A percentile compares a stretch with the other conserved stretches of the same genome.
Conservation (phyloP, 768 basidiomycete species). For the Gloeostereum incarnatum region DNA sequence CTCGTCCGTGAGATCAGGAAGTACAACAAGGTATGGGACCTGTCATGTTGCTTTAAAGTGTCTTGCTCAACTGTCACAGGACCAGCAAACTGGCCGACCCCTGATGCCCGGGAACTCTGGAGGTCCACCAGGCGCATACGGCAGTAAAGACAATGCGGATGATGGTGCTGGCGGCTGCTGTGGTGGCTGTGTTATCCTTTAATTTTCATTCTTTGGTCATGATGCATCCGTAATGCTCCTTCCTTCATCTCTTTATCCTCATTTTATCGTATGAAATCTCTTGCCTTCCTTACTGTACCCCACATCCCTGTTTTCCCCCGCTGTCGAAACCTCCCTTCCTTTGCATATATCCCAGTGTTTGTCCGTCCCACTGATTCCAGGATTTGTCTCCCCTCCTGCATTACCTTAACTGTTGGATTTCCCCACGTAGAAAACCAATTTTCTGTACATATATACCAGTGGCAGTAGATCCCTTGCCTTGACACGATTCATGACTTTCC, state of each 20-base stretch:
- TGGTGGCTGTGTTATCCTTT: slow-evolving; percentile 54
- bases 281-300: slow-evolving; percentile 8
- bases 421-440: too few relatives aligned
- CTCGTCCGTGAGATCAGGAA: slow-evolving; percentile 90
- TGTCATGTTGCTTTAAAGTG: slow-evolving; percentile 2
- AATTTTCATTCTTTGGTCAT: slow-evolving; percentile 13
- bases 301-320: slow-evolving; percentile 9
- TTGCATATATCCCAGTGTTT: neutral
- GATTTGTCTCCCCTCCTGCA: too few relatives aligned
- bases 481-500: too few relatives aligned
- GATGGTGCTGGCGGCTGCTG: slow-evolving; percentile 56
- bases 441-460: too few relatives aligned
- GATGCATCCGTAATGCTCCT: too few relatives aligned
- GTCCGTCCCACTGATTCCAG: too few relatives aligned
- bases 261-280: slow-evolving; percentile 4
- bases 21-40: slow-evolving; percentile 70
- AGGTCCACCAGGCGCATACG: slow-evolving; percentile 38
- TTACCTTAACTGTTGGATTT: too few relatives aligned
- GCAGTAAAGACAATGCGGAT: slow-evolving; percentile 33
- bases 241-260: slow-evolving; percentile 9
- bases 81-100: slow-evolving; percentile 75
- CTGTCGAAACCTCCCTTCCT: neutral
- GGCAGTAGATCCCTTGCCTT: too few relatives aligned
- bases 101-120: slow-evolving; percentile 36
- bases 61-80: too few relatives aligned